Evolutionary conservation across 805 yeast genomes (phyloP), one percentile per base, ranked within the genome.

Genomic region (Wickerhamomyces rabaulensis): DNA sequence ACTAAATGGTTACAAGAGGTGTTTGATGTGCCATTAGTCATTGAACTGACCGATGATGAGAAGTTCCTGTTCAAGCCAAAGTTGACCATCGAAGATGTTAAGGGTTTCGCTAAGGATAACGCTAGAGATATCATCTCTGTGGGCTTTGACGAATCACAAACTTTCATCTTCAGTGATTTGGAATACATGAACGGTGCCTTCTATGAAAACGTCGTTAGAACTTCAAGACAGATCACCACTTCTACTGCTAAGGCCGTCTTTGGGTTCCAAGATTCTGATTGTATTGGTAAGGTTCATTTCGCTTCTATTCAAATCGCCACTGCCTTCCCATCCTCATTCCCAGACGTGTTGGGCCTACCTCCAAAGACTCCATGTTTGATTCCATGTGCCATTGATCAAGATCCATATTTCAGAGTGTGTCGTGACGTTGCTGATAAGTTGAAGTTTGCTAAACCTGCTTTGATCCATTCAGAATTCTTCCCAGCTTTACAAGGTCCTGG

Each of bases 321-420:
- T 16, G 95, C 97, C 1, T 92, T 94, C 73, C 95, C 97, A 49
- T 87, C 92, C 42, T 87, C 97, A 13, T 94, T 88, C 78, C 99
- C 98, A 3, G 96, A 84, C 53, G 86, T 94, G 21, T 78, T 94
- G 57, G 97, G 88, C 7, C 69, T 84, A 59, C 88, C 95, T 40
- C 73, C 82, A 42, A 94, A 91, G 71, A 89, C 97, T 0, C 98
- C 97, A 52, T 89, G 96, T 68, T 74, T 94, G 66, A 94, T 94
- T 66, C 99, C 99, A 36, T 94, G 99, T 76, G 99, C 99, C 41
- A 94, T 94, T 64, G 99, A 94, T 66, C 99, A 92, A 74, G 99
- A 94, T 67, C 98, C 99, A 26, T 94, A 94, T 68, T 94, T 94
- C 74, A 79, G 99, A 69, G 95, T 94, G 20, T 88, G 96, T 68